These are phyloP conservation scores for Tetratostichococcus sp. DNA, from an alignment of 139 green algal species.

Conservation along the genomic window DNA sequence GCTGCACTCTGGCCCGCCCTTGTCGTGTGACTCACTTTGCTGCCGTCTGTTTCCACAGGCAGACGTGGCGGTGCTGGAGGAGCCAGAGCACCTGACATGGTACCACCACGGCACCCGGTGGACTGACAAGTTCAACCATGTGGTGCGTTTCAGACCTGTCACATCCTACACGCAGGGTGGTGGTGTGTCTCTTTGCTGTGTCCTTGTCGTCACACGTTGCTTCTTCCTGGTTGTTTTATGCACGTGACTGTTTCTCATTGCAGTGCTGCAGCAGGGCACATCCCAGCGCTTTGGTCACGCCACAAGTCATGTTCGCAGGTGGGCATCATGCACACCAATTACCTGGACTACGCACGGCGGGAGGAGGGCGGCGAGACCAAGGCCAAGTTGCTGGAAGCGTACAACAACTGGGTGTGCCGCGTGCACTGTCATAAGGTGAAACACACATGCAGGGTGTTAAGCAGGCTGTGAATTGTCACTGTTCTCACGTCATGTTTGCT, in stretches of 20 bases:
- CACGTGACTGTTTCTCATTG: too few species aligned
- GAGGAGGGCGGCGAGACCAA: slow-evolving; percentile 46
- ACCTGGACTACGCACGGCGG: slow-evolving; percentile 91
- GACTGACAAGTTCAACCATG: slow-evolving; percentile 97
- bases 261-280: too few species aligned
- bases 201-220: not conserved
- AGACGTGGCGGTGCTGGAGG: slow-evolving; percentile 97
- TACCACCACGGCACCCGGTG: slow-evolving; percentile 96
- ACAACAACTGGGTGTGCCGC: slow-evolving; percentile 84
- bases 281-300: too few species aligned
- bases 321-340: slow-evolving; percentile 99
- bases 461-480: too few species aligned
- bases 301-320: too few species aligned
- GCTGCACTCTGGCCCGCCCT: too few species aligned
- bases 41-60: slow-evolving; percentile 27
- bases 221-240: not conserved
- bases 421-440: slow-evolving; percentile 87
- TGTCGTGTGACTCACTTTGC: too few species aligned
- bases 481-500: too few species aligned
- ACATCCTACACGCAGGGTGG: not conserved
- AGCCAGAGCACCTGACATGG: slow-evolving; percentile 99
- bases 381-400: slow-evolving; percentile 44
- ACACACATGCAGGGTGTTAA: not conserved
- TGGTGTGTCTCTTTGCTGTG: not conserved
- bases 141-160: slow-evolving; percentile 58